phyloP scores from a whole-genome alignment of 768 basidiomycete species.

The Ramaria sp. region DNA sequence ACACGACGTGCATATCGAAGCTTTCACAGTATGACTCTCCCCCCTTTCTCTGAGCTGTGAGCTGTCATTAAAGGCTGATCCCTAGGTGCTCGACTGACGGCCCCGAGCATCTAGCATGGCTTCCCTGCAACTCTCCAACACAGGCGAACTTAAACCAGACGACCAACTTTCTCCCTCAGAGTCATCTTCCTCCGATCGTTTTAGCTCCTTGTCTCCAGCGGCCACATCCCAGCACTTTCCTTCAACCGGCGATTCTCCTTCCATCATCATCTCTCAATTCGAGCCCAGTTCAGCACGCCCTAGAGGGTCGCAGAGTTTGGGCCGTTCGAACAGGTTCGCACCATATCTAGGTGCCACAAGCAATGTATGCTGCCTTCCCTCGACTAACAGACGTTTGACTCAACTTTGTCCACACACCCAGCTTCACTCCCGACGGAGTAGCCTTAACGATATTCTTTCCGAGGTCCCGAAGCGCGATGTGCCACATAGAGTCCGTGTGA shows the following conservation, averaged over 20 bases:
- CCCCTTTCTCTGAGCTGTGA: conserved; percentile 10
- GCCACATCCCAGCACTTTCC: conserved; percentile 5
- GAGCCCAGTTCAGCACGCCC: background rate
- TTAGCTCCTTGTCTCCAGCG: background rate
- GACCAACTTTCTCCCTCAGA: background rate
- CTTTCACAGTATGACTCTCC: conserved; percentile 5
- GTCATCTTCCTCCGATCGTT: background rate
- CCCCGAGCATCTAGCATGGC: conserved; percentile 1
- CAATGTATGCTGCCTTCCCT: background rate
- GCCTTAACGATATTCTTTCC: background rate
- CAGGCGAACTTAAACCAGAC: background rate
- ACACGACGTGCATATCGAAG: background rate
- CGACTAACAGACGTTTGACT: background rate
- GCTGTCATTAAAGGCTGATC: background rate
- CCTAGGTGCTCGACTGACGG: background rate
- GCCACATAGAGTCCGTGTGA: background rate
- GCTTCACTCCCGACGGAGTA: background rate
- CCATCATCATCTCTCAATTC: conserved; percentile 3
- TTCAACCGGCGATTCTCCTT: conserved; percentile 4
- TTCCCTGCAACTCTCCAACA: conserved; percentile 4
- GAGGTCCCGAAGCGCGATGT: background rate
- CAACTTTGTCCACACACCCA: background rate
- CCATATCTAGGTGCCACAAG: conserved; percentile 5
- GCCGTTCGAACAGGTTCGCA: conserved; percentile 4
- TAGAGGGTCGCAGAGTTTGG: background rate